Base-by-base conservation (phyloP, 164 flowering plant genomes). In the Stephania japonica region DNA sequence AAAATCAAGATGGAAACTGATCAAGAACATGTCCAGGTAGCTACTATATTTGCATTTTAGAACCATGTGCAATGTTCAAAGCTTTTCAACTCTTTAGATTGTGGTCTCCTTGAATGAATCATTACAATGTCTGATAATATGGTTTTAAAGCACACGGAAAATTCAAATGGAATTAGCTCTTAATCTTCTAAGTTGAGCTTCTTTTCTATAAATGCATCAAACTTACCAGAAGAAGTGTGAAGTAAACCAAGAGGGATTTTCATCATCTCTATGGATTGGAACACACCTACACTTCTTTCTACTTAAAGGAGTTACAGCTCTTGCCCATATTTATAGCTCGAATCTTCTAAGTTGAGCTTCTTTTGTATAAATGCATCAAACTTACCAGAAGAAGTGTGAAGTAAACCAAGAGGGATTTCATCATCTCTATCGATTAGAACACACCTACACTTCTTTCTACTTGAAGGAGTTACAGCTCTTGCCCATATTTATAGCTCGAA, bases 381-480 rank as follows among this genome's bases (percentile, higher is more conserved):
- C 24, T 59, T 59, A 59, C 64, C 64, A 59, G 5, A 59, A 59
- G 64, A 19, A 59, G 24, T 0, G 23, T 21, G 21, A 16, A 59
- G 64, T 19, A n/a, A 59, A 47, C 53, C 12, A 59, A 24, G 64
- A 59, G 64, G 64, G 64, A n/a, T n/a, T 59, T 59, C 64, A 59
- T 59, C 3, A 14, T 59, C 21, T 59, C n/a, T 59, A 8, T 6
- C 64, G 21, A 59, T 21, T 59, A 59, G 64, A 59, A 59, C n/a
- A 59, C 64, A 19, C 9, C 24, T 59, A n/a, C 24, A 59, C 64
- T 59, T 59, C 64, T 59, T 59, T 59, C n/a, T n/a, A 24, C n/a
- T 59, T 59, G 64, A 59, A 59, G 64, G 23, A 21, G 6, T 59
- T 7, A 59, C n/a, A 59, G 24, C 7, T 59, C 8, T 21, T n/a